Evolutionary conservation across 345 rosid species (phyloP), one percentile per base, ranked within the genome.

Genomic region (Eucalyptus sp.): DNA sequence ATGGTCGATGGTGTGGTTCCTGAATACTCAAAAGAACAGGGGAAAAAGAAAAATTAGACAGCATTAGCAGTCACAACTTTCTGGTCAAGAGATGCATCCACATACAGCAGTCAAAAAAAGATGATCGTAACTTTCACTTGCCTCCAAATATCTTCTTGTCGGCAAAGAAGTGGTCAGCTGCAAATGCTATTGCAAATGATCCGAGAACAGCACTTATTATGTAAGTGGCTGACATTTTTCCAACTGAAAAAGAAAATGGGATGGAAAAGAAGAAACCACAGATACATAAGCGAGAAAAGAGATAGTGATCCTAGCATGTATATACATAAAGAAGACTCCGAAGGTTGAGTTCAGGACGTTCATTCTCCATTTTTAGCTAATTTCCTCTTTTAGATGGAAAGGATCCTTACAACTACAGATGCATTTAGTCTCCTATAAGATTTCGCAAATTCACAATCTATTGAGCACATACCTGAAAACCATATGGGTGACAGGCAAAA

Each of bases 141-240:
- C 99, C 99, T 92, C 99, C 99, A 87, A 97, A 95, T 71, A 97
- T 90, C 94, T 97, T 96, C 89, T 91, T 64, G 83, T 96, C 98
- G 3, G 99, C 87, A 79, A 95, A 7, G 68, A 93, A 58, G 62
- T 64, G 76, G 91, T 97, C 99, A 60, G 87, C 91, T 13, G 89
- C 85, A 89, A 92, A 96, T 37, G 97, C 94, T 52, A 96, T 15
- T 54, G 92, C 98, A 89, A 96, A 95, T 27, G 98, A 93, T 88
- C 94, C 99, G n/a, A 91, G 46, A 16, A 95, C 44, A 89, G 93
- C 95, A 56, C 93, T 64, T 50, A 95, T 91, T 20, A 96, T 94
- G 93, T 96, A 96, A 90, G 95, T 94, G 89, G 90, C 43, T 31
- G 91, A 88, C 97, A 95, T 94, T 48, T 68, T 91, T 88, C 91